These are phyloP conservation scores for Leishmania lainsoni DNA, from an alignment of 208 protist species.

Conservation along the genomic window DNA sequence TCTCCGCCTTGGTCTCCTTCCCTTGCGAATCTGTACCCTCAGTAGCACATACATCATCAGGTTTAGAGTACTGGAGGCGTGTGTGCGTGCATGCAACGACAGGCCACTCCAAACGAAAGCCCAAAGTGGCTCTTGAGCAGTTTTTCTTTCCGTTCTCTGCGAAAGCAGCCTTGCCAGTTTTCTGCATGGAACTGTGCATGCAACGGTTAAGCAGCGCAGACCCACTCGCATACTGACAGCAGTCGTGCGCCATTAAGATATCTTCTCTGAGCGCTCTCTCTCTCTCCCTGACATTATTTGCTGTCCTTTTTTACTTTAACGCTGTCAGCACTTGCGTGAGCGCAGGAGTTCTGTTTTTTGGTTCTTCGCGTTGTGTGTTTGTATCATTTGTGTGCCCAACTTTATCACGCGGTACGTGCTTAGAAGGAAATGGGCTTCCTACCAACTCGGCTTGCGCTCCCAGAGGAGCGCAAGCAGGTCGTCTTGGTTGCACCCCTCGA, in stretches of 20 bases:
- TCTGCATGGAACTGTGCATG: not conserved
- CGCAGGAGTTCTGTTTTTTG: not conserved
- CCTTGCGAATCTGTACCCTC: not conserved
- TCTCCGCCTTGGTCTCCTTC: not conserved
- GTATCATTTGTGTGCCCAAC: not conserved
- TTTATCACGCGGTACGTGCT: not conserved
- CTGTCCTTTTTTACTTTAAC: too few relatives aligned
- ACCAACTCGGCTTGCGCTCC: conserved; percentile 10
- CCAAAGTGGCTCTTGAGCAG: not conserved
- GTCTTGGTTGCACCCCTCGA: conserved; percentile 21
- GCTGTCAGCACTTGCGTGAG: too few relatives aligned
- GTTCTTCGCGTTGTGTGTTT: not conserved
- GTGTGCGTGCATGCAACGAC: not conserved
- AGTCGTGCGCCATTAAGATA: not conserved
- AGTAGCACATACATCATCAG: not conserved
- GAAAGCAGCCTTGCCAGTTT: not conserved
- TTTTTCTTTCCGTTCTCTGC: not conserved
- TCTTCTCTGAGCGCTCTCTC: not conserved
- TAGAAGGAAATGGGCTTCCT: conserved; percentile 5
- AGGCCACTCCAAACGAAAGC: not conserved
- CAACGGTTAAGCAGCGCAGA: not conserved
- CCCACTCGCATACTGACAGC: conserved; percentile 4
- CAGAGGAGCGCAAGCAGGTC: conserved; percentile 28
- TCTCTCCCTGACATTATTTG: not conserved
- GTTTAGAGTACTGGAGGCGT: not conserved